phyloP scores from a whole-genome alignment of 1,284 basidiomycete genomes.

The Naganishia sp. region DNA sequence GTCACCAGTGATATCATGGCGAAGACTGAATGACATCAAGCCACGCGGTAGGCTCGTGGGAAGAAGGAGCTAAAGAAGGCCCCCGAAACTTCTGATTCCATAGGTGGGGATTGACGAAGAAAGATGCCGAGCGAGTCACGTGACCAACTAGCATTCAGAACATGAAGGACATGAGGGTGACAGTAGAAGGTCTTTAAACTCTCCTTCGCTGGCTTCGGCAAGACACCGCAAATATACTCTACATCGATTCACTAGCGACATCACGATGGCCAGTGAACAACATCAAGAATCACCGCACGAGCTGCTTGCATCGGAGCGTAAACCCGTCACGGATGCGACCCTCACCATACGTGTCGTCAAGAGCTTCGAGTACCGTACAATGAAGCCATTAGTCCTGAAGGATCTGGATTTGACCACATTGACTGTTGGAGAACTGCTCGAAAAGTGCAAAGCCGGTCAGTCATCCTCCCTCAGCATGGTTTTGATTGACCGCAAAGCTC shows the following conservation, averaged over 20 bases:
- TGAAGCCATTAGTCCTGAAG: constrained; percentile 81
- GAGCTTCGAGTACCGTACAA: constrained; percentile 87
- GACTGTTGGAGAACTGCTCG: constrained; percentile 76
- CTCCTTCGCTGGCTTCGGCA: too few relatives aligned
- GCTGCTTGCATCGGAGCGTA: constrained; percentile 27
- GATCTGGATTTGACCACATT: constrained; percentile 74
- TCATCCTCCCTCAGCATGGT: constrained; percentile 17
- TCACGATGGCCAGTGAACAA: background rate
- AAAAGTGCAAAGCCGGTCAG: constrained; percentile 62
- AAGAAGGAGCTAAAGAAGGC: too few relatives aligned
- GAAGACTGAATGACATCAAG: too few relatives aligned
- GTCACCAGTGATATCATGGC: background rate
- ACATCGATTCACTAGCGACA: background rate
- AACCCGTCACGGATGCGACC: constrained; percentile 39
- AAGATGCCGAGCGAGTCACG: background rate
- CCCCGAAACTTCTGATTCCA: too few relatives aligned
- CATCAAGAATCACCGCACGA: constrained; percentile 22
- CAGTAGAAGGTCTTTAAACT: constrained; percentile 7
- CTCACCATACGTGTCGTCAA: constrained; percentile 82
- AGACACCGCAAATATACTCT: background rate
- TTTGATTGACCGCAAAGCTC: background rate
- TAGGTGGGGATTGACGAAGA: too few relatives aligned
- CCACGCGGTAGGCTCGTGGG: too few relatives aligned
- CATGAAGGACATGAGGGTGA: background rate
- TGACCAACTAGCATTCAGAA: too few relatives aligned